Conservation (phyloP, 129 eudicot species). For the Pseudognaphalium luteoalbum region DNA sequence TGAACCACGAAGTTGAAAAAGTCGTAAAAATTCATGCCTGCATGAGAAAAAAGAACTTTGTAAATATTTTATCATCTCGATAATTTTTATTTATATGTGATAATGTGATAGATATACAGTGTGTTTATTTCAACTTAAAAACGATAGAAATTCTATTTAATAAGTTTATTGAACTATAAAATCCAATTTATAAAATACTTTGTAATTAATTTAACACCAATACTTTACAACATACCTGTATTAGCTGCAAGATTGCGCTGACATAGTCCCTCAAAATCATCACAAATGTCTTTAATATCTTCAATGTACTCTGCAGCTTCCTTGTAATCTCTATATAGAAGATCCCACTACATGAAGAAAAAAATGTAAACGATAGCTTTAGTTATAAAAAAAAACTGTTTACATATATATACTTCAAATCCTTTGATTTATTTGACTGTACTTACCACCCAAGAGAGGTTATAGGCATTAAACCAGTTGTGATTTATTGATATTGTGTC, state of each 20-base stretch:
- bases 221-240: conserved; percentile 51
- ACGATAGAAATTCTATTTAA: too few relatives aligned
- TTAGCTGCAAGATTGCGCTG: conserved; percentile 94
- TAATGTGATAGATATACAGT: background rate
- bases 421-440: conserved; percentile 15
- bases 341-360: conserved; percentile 63
- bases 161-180: background rate
- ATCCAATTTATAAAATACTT: background rate
- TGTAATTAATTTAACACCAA: background rate
- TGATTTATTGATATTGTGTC: conserved; percentile 93
- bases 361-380: conserved; percentile 15
- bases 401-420: background rate
- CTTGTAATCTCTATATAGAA: conserved; percentile 73
- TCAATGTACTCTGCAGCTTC: conserved; percentile 86
- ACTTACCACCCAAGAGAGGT: conserved; percentile 91
- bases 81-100: background rate
- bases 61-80: background rate
- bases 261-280: conserved; percentile 92
- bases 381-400: conserved; percentile 3
- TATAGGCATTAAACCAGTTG: conserved; percentile 96
- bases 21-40: conserved; percentile 90
- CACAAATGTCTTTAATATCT: conserved; percentile 86
- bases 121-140: background rate
- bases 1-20: conserved; percentile 69
- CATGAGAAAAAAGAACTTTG: conserved; percentile 12